phyloP scores from a whole-genome alignment of 83 land plant genomes.

The Picea abies region DNA sequence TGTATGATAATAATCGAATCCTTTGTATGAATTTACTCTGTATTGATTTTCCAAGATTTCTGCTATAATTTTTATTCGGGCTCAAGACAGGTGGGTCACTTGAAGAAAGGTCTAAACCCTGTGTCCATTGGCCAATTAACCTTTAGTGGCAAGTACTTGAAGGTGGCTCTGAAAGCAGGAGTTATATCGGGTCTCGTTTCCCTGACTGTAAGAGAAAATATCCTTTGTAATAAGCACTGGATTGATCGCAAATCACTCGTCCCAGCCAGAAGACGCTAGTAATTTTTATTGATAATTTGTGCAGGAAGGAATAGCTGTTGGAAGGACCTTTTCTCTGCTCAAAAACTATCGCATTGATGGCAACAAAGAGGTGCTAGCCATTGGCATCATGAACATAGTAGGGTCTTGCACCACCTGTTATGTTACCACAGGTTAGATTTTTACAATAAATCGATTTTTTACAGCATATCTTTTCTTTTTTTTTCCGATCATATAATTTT shows the following conservation, averaged over 20 bases:
- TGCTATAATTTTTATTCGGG: neutral
- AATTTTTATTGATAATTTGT: too few relatives aligned
- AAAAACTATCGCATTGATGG: slow-evolving; percentile 27
- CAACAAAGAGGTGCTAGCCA: slow-evolving; percentile 25
- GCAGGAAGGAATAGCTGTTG: slow-evolving; percentile 28
- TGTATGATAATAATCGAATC: neutral
- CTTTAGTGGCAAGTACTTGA: slow-evolving; percentile 4
- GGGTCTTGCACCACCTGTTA: slow-evolving; percentile 37
- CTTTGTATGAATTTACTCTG: neutral
- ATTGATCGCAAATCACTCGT: too few relatives aligned
- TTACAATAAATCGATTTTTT: too few relatives aligned
- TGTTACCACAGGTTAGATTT: slow-evolving; percentile 19
- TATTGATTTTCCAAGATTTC: neutral
- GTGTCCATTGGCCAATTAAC: neutral
- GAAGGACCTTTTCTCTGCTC: slow-evolving; percentile 33
- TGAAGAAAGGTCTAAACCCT: slow-evolving; percentile 22
- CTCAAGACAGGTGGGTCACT: slow-evolving; percentile 17
- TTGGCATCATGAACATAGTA: slow-evolving; percentile 28
- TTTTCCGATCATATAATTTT: too few relatives aligned
- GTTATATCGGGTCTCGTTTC: slow-evolving; percentile 19
- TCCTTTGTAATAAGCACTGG: too few relatives aligned
- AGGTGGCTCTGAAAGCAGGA: slow-evolving; percentile 15
- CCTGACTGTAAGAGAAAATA: slow-evolving; percentile 16
- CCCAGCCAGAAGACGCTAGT: too few relatives aligned
- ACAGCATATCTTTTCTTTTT: too few relatives aligned